These are phyloP conservation scores for Erysiphe neolycopersici DNA, from an alignment of 2,329 filamentous ascomycete genomes.

Conservation along the genomic window DNA sequence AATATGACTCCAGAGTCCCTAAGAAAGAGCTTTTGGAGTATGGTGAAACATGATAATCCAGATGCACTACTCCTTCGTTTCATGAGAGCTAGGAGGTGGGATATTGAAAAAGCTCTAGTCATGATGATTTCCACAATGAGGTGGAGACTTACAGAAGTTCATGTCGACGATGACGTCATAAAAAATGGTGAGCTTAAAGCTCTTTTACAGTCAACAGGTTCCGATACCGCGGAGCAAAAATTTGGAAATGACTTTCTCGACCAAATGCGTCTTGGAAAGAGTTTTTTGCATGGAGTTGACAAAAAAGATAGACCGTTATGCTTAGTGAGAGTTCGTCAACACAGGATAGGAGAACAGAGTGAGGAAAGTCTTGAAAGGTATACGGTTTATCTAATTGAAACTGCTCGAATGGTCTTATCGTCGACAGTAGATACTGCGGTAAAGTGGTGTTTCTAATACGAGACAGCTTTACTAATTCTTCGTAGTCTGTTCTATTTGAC, in stretches of 20 bases:
- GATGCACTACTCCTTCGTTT: conserved; percentile 65
- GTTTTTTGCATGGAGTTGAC: conserved; percentile 69
- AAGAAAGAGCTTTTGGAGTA: conserved; percentile 61
- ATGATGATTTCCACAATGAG: conserved; percentile 91
- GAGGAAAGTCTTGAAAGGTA: conserved; percentile 64
- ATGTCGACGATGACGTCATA: conserved; percentile 77
- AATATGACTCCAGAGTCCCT: conserved; percentile 54
- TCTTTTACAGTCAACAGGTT: conserved; percentile 27
- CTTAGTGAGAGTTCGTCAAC: conserved; percentile 56
- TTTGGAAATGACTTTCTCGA: conserved; percentile 47
- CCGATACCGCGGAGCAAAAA: conserved; percentile 35
- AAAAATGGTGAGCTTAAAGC: conserved; percentile 43
- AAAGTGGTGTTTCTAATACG: conserved; percentile 17
- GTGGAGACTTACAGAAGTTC: conserved; percentile 63
- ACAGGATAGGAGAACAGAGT: conserved; percentile 57
- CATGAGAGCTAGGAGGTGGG: conserved; percentile 79
- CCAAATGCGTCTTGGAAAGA: conserved; percentile 77
- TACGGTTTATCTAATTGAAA: conserved; percentile 88
- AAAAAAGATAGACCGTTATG: conserved; percentile 68
- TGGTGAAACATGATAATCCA: conserved; percentile 88
- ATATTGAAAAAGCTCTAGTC: conserved; percentile 70
- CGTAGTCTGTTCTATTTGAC: conserved; percentile 72
- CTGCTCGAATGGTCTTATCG: conserved; percentile 55
- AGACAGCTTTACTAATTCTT: background rate
- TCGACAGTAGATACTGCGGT: conserved; percentile 77